These are phyloP conservation scores for Phaffia rhodozyma DNA, from an alignment of 1,284 basidiomycete species.

Conservation along the genomic window DNA sequence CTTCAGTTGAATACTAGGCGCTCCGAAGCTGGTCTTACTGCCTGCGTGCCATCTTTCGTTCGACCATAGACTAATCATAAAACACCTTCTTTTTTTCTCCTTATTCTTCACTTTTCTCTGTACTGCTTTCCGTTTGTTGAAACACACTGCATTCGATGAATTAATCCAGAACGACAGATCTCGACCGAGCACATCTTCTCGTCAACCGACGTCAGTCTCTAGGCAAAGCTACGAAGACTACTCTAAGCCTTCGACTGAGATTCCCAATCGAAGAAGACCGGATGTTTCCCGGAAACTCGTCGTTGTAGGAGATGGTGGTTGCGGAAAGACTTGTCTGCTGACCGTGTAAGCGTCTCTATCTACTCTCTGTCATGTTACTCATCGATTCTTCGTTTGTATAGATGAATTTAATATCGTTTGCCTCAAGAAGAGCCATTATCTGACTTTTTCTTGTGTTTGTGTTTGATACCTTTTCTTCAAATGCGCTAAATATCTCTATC, in stretches of 20 bases:
- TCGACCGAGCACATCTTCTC: too few relatives aligned
- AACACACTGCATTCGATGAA: too few relatives aligned
- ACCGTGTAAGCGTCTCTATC: constrained; percentile 22
- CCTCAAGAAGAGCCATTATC: constrained; percentile 49
- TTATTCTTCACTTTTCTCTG: too few relatives aligned
- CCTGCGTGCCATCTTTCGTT: too few relatives aligned
- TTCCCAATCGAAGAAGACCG: constrained; percentile 39
- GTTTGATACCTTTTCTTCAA: constrained; percentile 34
- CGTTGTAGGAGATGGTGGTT: constrained; percentile 53
- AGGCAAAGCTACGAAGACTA: constrained; percentile 6
- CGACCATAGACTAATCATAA: too few relatives aligned
- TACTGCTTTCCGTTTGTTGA: too few relatives aligned
- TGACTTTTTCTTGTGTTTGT: constrained; percentile 72
- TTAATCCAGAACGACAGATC: too few relatives aligned
- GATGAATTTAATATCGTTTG: not conserved
- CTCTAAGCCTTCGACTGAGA: not conserved
- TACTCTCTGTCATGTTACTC: constrained; percentile 21
- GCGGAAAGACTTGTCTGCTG: constrained; percentile 46
- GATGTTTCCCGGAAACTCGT: constrained; percentile 81
- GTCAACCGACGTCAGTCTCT: not conserved
- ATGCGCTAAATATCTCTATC: not conserved
- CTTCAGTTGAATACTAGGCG: too few relatives aligned
- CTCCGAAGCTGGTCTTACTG: too few relatives aligned
- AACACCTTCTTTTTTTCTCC: too few relatives aligned
- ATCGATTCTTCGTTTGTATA: not conserved